Conservation (phyloP, 805 yeast species). For the Kregervanrija fluxuum region DNA sequence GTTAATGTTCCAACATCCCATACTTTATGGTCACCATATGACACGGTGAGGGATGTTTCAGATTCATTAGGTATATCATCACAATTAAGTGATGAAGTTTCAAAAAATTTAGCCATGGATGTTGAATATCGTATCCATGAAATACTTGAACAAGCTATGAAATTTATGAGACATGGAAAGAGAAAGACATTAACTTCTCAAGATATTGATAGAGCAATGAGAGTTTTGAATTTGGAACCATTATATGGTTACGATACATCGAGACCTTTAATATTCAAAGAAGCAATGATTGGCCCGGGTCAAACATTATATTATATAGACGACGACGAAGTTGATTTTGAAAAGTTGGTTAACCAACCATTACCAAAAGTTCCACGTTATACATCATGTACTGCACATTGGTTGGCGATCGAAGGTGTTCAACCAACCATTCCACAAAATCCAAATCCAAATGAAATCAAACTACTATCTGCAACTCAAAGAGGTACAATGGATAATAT, state of each 20-base stretch:
- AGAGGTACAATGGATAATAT: slow-evolving; percentile 76
- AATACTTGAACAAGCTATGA: slow-evolving; percentile 89
- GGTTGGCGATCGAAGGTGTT: slow-evolving; percentile 98
- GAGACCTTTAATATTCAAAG: slow-evolving; percentile 70
- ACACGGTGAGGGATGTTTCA: slow-evolving; percentile 94
- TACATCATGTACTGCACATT: slow-evolving; percentile 88
- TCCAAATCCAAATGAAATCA: slow-evolving; percentile 76
- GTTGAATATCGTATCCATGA: slow-evolving; percentile 97
- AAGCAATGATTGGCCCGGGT: slow-evolving; percentile 85
- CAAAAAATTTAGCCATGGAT: slow-evolving; percentile 95
- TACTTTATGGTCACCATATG: slow-evolving; percentile 95
- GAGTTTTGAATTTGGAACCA: slow-evolving; percentile 88
- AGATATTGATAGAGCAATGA: slow-evolving; percentile 76
- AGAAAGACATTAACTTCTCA: slow-evolving; percentile 71
- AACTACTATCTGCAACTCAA: slow-evolving; percentile 64
- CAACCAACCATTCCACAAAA: slow-evolving; percentile 97
- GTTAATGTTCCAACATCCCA: slow-evolving; percentile 61
- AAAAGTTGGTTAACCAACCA: slow-evolving; percentile 86
- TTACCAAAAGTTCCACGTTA: slow-evolving; percentile 92
- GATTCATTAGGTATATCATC: slow-evolving; percentile 76
- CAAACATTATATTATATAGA: slow-evolving; percentile 90
- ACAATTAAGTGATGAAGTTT: slow-evolving; percentile 78
- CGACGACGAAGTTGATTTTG: slow-evolving; percentile 89
- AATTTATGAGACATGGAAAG: slow-evolving; percentile 92
- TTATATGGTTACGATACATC: slow-evolving; percentile 77